Base-by-base conservation (phyloP, 1,284 basidiomycete species). In the Apiotrichum brassicae region DNA sequence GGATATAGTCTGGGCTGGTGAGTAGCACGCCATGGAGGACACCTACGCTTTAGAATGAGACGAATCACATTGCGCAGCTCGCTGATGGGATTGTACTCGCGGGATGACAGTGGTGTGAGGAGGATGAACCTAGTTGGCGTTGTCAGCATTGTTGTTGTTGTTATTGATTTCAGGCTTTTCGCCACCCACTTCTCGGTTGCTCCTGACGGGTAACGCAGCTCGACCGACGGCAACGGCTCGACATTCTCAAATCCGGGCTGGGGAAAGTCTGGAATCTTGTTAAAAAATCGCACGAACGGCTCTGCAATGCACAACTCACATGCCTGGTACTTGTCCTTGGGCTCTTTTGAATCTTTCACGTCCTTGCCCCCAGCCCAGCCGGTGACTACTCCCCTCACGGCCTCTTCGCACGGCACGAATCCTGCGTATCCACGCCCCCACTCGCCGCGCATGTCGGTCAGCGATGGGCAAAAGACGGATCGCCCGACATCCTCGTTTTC, bases 11-110 rank as follows among this genome's bases (percentile, higher is more conserved):
- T 70, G 46, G 2, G 22, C 16, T 23, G 9, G 19, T 53, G 26
- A 50, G 39, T 13, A 9, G 19, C 0, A 11, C 28, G 14, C 9
- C 14, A 30, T 4, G 28, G 1, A 7, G 24, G 16, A 16, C n/a
- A 61, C 70, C 57, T 39, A 72, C 71, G 61, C 37, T 68, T 61
- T 18, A 74, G 52, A 32, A 74, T 70, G 16, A 62, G 39, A 13
- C 61, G 53, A 0, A 72, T 48, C 11, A 65, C 61, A 16, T 54
- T 62, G 26, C 73, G 52, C 3, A 76, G 54, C 53, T 76, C 75
- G 46, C 65, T 61, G 13, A 76, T 65, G 2, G 75, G 75, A 43
- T 70, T 63, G 59, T 71, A 76, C 56, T 76, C 75, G 46, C 74
- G 59, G 3, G 64, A 43, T 1, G 63, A 59, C 14, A 55, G 62